Percentiles rank a stretch among this genome's conserved stretches.
Evolutionary conservation across 1,284 basidiomycete species (phyloP).

Genomic region (Cryptococcus deneoformans): DNA sequence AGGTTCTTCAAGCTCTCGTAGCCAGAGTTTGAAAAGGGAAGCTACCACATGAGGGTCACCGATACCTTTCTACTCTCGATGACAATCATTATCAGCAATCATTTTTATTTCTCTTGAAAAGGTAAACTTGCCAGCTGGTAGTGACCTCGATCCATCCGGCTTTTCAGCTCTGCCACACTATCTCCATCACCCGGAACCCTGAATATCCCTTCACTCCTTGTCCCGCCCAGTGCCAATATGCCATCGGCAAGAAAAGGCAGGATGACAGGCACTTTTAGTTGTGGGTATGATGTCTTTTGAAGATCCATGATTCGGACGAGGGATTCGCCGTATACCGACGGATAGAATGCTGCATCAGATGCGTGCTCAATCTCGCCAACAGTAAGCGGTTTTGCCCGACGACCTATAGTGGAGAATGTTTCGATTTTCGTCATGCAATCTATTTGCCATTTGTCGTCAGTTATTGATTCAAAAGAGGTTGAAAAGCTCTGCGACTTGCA

Average conservation of each 20-base stretch:
- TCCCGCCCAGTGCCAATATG: constrained; percentile 80
- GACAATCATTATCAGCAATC: neutral
- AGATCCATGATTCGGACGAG: constrained; percentile 76
- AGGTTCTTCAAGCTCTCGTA: constrained; percentile 83
- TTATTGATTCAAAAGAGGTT: neutral
- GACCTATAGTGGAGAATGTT: constrained; percentile 72
- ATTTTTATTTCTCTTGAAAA: neutral
- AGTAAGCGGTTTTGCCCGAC: constrained; percentile 74
- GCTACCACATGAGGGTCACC: constrained; percentile 85
- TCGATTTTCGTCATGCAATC: constrained; percentile 69
- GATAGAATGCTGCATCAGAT: constrained; percentile 87
- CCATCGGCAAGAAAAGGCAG: constrained; percentile 87
- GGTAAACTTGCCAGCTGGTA: constrained; percentile 68
- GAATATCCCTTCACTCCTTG: constrained; percentile 82
- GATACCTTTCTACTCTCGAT: constrained; percentile 52
- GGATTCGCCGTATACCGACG: constrained; percentile 86
- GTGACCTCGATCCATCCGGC: constrained; percentile 83
- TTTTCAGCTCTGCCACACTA: constrained; percentile 75
- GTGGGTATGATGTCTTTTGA: constrained; percentile 78
- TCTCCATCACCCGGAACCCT: constrained; percentile 85
- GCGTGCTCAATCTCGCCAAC: constrained; percentile 82
- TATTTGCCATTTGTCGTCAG: constrained; percentile 9
- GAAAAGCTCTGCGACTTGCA: constrained; percentile 44
- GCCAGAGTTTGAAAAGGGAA: constrained; percentile 84
- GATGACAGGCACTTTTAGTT: constrained; percentile 80